Evolutionary conservation across 495 filamentous ascomycete genomes (phyloP).

Genomic region (Lasiosphaeria hispida): DNA sequence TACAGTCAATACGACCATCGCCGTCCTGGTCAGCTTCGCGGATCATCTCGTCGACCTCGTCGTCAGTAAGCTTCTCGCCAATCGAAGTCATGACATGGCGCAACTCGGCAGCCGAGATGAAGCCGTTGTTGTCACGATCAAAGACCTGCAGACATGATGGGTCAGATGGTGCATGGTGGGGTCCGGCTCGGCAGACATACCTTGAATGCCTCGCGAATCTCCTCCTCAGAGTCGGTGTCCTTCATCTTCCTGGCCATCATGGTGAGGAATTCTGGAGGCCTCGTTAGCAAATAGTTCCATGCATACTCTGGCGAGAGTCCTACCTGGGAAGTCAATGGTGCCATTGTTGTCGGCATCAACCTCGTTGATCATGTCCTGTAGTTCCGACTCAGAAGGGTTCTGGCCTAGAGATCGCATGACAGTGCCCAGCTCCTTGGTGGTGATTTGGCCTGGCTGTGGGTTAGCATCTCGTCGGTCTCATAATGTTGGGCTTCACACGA

Average conservation of each 20-base stretch:
- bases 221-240: constrained; percentile 98
- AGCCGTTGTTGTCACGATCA: constrained; percentile 98
- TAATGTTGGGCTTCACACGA: no score
- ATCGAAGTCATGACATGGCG: constrained; percentile 99
- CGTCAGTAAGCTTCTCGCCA: constrained; percentile 98
- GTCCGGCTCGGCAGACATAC: constrained; percentile 19
- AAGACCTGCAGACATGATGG: constrained; percentile 67
- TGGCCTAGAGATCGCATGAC: constrained; percentile 99
- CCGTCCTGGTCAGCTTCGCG: constrained; percentile 98
- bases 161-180: neutral
- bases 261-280: constrained; percentile 80
- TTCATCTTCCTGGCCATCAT: constrained; percentile 99
- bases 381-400: constrained; percentile 97
- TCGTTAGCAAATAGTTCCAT: constrained; percentile 30
- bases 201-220: constrained; percentile 82
- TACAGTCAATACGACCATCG: constrained; percentile 95
- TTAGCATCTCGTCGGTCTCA: constrained; percentile 17
- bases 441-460: constrained; percentile 80
- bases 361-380: constrained; percentile 99
- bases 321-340: constrained; percentile 99
- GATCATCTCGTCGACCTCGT: constrained; percentile 99
- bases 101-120: constrained; percentile 96
- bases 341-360: constrained; percentile 99
- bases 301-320: constrained; percentile 11
- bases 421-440: constrained; percentile 97